Evolutionary conservation across 2,329 filamentous ascomycete genomes (phyloP), one percentile per base, ranked within the genome.

Genomic region (Pseudogymnoascus sp.): DNA sequence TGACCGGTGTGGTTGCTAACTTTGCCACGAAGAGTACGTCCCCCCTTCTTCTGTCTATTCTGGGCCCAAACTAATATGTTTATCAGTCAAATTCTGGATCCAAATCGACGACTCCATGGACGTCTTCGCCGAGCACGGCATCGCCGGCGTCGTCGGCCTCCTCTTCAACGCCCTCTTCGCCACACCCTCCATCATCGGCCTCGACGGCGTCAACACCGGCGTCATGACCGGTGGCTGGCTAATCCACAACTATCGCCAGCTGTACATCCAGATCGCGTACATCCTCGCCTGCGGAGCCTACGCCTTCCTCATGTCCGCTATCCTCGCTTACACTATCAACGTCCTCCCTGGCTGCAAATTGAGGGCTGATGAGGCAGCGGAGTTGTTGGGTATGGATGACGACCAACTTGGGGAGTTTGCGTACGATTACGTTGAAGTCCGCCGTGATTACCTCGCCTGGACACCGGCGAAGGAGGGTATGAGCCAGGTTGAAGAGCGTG

Each of bases 351-450:
- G 90, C 55, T 83, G 94, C 17, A 84, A 91, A 73, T 87, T 94
- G 51, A 89, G 90, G 63, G 89, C 90, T 7, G 88, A 84, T 27
- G 89, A 92, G 71, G 88, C 92, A 75, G 90, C 90, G 25, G 90
- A 94, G 76, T 84, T 93, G 10, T 84, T 93, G 62, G 90, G 90
- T 68, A 92, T 93, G 89, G 90, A 94, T 71, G 90, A 93, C 72
- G 90, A 93, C 76, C 90, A 94, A 78, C 89, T 93, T 69, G 90
- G 90, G 75, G 90, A 94, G 76, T 94, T 93, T 73, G 90, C 90
- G 10, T 93, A 93, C 79, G 90, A 94, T 74, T 94, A 93, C 74
- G 90, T 94, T 67, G 90, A 94, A 81, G 89, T 93, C 63, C 88
- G 90, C 72, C 86, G 90, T 71, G 90, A 94, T 76, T 94, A 92